A percentile compares a stretch with the other conserved stretches of the same genome.
These are phyloP conservation scores for Calonectria pseudoreteaudii DNA, from an alignment of 2,329 filamentous ascomycete species.

Conservation along the genomic window DNA sequence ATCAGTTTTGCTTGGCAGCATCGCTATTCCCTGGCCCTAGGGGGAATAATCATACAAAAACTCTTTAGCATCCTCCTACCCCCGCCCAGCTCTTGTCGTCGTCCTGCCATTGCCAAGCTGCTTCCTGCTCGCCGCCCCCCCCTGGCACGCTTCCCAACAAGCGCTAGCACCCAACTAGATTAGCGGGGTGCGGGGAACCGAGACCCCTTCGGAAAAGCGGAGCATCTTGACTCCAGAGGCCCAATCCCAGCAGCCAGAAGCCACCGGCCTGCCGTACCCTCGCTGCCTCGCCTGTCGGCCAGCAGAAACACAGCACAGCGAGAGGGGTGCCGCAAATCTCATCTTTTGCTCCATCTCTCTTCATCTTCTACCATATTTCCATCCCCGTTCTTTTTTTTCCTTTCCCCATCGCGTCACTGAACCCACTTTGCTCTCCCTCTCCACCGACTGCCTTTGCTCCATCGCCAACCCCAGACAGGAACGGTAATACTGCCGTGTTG, in stretches of 20 bases:
- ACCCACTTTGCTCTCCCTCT: slow-evolving; percentile 25
- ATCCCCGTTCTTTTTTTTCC: slow-evolving; percentile 25
- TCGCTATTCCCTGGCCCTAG: neutral
- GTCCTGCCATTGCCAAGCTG: slow-evolving; percentile 6
- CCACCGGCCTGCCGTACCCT: slow-evolving; percentile 16
- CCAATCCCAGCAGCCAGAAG: slow-evolving; percentile 7
- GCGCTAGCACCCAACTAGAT: slow-evolving; percentile 35
- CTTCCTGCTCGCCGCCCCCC: slow-evolving; percentile 13
- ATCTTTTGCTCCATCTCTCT: slow-evolving; percentile 33
- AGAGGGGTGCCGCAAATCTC: slow-evolving; percentile 40
- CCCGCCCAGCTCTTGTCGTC: neutral
- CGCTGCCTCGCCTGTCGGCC: slow-evolving; percentile 20
- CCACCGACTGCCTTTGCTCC: slow-evolving; percentile 17
- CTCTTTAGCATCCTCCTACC: neutral
- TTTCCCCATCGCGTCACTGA: slow-evolving; percentile 27
- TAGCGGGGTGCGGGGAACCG: slow-evolving; percentile 44
- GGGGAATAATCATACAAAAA: neutral
- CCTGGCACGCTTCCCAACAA: slow-evolving; percentile 17
- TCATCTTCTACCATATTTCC: slow-evolving; percentile 27
- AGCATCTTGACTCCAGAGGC: slow-evolving; percentile 34
- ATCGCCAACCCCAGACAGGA: slow-evolving; percentile 15
- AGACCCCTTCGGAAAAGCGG: slow-evolving; percentile 43
- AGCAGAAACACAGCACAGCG: slow-evolving; percentile 5
- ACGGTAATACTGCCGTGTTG: slow-evolving; percentile 15
- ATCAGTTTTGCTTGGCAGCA: neutral